phyloP scores from a whole-genome alignment of 2,329 filamentous ascomycete species.

The Chrysoporthe cubensis region DNA sequence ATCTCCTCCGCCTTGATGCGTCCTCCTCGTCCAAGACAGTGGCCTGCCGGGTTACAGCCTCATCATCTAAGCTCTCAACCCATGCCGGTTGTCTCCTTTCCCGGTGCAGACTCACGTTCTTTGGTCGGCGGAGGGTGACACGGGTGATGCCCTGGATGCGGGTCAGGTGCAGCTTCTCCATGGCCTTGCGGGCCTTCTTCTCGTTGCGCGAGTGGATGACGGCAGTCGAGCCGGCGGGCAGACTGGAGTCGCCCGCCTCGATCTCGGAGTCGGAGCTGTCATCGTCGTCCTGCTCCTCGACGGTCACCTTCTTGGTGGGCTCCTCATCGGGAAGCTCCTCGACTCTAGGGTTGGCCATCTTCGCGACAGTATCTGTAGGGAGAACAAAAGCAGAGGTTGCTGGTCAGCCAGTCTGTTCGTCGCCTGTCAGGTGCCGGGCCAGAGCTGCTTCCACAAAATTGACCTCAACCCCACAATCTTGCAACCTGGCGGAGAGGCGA shows the following conservation, averaged over 20 bases:
- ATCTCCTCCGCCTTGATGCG: background rate
- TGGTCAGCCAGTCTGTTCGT: slow-evolving; percentile 32
- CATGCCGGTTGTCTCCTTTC: slow-evolving; percentile 11
- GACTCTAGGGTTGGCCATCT: slow-evolving; percentile 96
- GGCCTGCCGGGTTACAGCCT: background rate
- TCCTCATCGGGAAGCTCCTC: slow-evolving; percentile 96
- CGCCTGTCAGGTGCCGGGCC: background rate
- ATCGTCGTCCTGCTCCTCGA: slow-evolving; percentile 74
- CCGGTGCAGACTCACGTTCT: slow-evolving; percentile 77
- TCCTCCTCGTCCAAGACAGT: background rate
- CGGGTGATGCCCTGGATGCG: slow-evolving; percentile 96
- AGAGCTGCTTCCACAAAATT: slow-evolving; percentile 28
- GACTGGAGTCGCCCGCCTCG: slow-evolving; percentile 65
- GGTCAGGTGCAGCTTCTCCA: slow-evolving; percentile 97
- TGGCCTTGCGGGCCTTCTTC: slow-evolving; percentile 99
- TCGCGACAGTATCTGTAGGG: slow-evolving; percentile 37
- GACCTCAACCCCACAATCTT: slow-evolving; percentile 26
- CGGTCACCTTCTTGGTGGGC: slow-evolving; percentile 83
- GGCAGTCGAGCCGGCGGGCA: slow-evolving; percentile 83
- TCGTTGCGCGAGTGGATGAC: slow-evolving; percentile 98
- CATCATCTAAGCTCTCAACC: slow-evolving; percentile 18
- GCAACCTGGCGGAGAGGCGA: slow-evolving; percentile 11
- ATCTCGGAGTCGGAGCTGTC: slow-evolving; percentile 76
- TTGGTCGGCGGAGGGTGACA: slow-evolving; percentile 95
- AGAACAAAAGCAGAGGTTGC: slow-evolving; percentile 34